A percentile compares a stretch with the other conserved stretches of the same genome.
These are phyloP conservation scores for Trypanosoma platydactyli DNA, from an alignment of 208 protist genomes.

Conservation along the genomic window DNA sequence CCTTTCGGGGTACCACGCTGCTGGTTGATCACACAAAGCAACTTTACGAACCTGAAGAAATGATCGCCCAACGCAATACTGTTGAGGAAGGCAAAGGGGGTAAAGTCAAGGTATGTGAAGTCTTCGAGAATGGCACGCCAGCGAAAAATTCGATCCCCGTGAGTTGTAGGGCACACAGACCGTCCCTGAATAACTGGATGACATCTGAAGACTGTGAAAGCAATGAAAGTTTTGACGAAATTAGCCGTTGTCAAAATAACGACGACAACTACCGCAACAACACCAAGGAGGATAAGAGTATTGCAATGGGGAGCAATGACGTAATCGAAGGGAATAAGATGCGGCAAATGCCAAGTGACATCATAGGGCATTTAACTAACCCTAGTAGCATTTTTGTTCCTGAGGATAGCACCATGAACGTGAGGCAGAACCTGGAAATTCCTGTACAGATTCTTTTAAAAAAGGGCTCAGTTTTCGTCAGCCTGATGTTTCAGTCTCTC, in stretches of 20 bases:
- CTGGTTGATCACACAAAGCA: background rate
- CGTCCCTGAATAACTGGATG: too few relatives aligned
- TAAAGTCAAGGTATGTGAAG: background rate
- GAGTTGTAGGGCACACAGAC: too few relatives aligned
- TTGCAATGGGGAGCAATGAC: background rate
- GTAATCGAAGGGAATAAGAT: background rate
- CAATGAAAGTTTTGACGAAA: too few relatives aligned
- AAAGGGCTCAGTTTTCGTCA: slow-evolving; percentile 25
- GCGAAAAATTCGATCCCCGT: too few relatives aligned
- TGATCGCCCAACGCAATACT: background rate
- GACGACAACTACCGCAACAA: slow-evolving; percentile 11
- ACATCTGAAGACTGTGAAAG: too few relatives aligned
- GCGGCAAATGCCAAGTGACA: background rate
- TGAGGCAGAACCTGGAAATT: slow-evolving; percentile 40
- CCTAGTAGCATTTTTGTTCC: background rate
- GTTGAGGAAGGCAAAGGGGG: background rate
- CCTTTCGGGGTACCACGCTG: too few relatives aligned
- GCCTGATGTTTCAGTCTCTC: slow-evolving; percentile 20
- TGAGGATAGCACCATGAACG: slow-evolving; percentile 2
- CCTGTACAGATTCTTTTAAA: slow-evolving; percentile 29
- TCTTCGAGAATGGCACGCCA: too few relatives aligned
- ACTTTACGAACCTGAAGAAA: background rate
- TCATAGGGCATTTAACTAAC: background rate
- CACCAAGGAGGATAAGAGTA: slow-evolving; percentile 1
- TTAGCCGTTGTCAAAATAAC: too few relatives aligned